These are phyloP conservation scores for Astrothelium subdiscretum DNA, from an alignment of 495 filamentous ascomycete species.

Conservation along the genomic window DNA sequence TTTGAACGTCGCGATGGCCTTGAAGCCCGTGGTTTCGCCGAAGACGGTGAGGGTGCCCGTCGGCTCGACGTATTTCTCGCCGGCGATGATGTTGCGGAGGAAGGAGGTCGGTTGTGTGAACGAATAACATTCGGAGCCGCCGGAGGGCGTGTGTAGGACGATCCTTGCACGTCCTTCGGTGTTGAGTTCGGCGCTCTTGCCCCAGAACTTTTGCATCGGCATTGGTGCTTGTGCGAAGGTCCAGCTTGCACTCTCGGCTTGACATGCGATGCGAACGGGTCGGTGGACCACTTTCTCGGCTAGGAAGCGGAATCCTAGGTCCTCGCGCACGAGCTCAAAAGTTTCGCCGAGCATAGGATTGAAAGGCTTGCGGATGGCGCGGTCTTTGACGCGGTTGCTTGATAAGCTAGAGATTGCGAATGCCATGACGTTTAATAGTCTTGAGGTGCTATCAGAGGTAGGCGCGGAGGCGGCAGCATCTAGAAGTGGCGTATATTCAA, in stretches of 20 bases:
- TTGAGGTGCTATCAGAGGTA: conserved; percentile 35
- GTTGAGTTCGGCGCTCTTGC: conserved; percentile 83
- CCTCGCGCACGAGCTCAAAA: conserved; percentile 82
- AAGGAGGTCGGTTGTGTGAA: conserved; percentile 81
- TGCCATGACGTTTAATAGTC: conserved; percentile 72
- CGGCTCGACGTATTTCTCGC: conserved; percentile 96
- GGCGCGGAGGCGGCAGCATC: conserved; percentile 55
- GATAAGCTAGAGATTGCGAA: conserved; percentile 83
- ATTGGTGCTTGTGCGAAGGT: conserved; percentile 73
- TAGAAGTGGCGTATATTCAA: conserved; percentile 81
- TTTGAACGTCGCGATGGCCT: conserved; percentile 76
- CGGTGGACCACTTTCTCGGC: conserved; percentile 90
- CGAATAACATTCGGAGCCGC: conserved; percentile 45
- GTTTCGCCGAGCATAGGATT: conserved; percentile 97
- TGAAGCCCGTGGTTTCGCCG: conserved; percentile 71
- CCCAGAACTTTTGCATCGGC: conserved; percentile 96
- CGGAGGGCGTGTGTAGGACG: conserved; percentile 54
- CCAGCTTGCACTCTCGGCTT: conserved; percentile 71
- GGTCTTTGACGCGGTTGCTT: conserved; percentile 67
- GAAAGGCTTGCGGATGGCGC: conserved; percentile 92
- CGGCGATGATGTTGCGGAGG: conserved; percentile 90
- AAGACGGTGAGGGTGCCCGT: conserved; percentile 73
- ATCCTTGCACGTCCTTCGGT: conserved; percentile 80
- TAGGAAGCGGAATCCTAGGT: conserved; percentile 77
- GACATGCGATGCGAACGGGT: conserved; percentile 83